Base-by-base conservation (phyloP, 2,329 filamentous ascomycete genomes). In the Aspergillus fijiensis region DNA sequence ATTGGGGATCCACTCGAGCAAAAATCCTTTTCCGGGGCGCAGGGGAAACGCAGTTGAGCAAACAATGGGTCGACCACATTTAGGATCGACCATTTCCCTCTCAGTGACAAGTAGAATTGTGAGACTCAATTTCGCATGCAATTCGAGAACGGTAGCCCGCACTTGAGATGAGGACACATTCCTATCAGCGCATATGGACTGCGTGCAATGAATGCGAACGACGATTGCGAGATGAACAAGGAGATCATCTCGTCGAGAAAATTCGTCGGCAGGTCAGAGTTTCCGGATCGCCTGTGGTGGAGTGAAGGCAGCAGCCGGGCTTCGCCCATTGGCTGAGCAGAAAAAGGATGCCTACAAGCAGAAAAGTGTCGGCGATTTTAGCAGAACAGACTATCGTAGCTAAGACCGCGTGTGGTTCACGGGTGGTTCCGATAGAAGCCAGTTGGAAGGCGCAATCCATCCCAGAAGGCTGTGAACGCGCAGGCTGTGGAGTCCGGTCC, bases 241-340 rank as follows among this genome's bases (percentile, higher is more conserved):
- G 42, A 33, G 42, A 49, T 42, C 21, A 45, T 14, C 27, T 29
- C 53, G 42, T 55, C 53, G 53, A 55, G 53, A 55, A 55, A 55
- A 55, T 55, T 35, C 53, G 53, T 45, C 53, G 53, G 53, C 47
- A 27, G 47, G 53, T 55, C 53, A 55, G 29, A 47, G 53, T 48
- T 55, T 47, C 42, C 53, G 53, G 42, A 49, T 55, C 53, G 53
- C 25, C 27, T 49, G n/a, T 35, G 48, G 42, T 49, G 53, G 53
- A 49, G 47, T 42, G 48, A 19, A 35, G 48, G 14, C 16, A 12
- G 11, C 42, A 33, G 45, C 53, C 53, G 53, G 53, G n/a, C 12
- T 4, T 4, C 42, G 31, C 42, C 53, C 19, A 55, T 55, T 55
- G 53, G 53, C 7, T 23, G 39, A 4, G 16, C 27, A 31, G 42